Percentiles rank a stretch among this genome's conserved stretches.
phyloP scores from a whole-genome alignment of 2,329 filamentous ascomycete genomes.

The Pleoardoris graminearum region DNA sequence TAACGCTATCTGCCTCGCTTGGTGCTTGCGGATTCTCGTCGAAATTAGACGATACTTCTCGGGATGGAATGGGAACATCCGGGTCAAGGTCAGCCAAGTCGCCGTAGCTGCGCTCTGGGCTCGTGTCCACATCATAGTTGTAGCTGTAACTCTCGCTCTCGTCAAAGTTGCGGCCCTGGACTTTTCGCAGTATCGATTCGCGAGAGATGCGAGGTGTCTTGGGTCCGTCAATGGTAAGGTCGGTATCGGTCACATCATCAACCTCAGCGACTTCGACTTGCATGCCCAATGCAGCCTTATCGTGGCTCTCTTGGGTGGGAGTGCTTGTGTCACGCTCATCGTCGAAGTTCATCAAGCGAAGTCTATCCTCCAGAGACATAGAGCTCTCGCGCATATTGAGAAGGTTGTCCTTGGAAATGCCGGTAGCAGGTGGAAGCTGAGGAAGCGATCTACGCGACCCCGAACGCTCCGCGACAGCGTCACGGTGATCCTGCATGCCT shows the following conservation, averaged over 20 bases:
- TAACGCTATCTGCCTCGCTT: slow-evolving; percentile 56
- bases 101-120: slow-evolving; percentile 58
- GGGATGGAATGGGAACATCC: slow-evolving; percentile 85
- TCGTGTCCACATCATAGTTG: slow-evolving; percentile 53
- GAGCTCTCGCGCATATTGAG: slow-evolving; percentile 72
- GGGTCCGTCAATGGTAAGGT: slow-evolving; percentile 54
- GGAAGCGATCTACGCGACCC: slow-evolving; percentile 71
- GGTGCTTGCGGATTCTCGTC: slow-evolving; percentile 61
- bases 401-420: slow-evolving; percentile 74
- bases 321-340: slow-evolving; percentile 53
- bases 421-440: slow-evolving; percentile 68
- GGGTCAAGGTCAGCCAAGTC: slow-evolving; percentile 70
- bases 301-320: slow-evolving; percentile 42
- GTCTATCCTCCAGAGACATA: slow-evolving; percentile 82
- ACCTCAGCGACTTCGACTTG: slow-evolving; percentile 41
- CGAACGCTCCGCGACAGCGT: slow-evolving; percentile 73
- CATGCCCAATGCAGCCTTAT: slow-evolving; percentile 30
- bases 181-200: slow-evolving; percentile 88
- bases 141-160: slow-evolving; percentile 42
- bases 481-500: slow-evolving; percentile 61
- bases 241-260: slow-evolving; percentile 41
- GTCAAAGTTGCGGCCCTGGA: slow-evolving; percentile 67
- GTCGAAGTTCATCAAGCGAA: slow-evolving; percentile 83
- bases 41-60: slow-evolving; percentile 67
- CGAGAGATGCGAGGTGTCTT: slow-evolving; percentile 81